A percentile compares a stretch with the other conserved stretches of the same genome.
phyloP scores from a whole-genome alignment of 768 basidiomycete species.

The Strobilomyces echinocephalus region DNA sequence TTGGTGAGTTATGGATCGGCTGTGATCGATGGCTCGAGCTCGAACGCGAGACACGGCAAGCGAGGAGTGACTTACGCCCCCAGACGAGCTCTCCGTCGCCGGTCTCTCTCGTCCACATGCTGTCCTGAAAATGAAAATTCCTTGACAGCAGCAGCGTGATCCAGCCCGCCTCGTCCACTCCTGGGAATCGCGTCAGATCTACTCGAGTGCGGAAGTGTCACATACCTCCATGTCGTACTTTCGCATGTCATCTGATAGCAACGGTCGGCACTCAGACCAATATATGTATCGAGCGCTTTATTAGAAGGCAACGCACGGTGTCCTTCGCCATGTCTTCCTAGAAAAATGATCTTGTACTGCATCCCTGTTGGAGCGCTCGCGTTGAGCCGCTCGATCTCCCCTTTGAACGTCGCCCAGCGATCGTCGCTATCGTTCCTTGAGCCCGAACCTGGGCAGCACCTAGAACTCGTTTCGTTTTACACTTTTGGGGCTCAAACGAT shows the following conservation, averaged over 20 bases:
- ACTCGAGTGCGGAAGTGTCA: too few species aligned
- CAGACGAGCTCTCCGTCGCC: conserved; percentile 64
- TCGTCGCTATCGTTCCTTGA: conserved; percentile 46
- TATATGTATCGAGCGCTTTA: not conserved
- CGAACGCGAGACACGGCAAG: not conserved
- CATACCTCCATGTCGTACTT: conserved; percentile 48
- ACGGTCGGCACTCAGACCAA: conserved; percentile 42
- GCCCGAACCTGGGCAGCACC: conserved; percentile 56
- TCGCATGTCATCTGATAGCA: conserved; percentile 59
- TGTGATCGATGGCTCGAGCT: conserved; percentile 18
- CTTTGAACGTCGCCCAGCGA: conserved; percentile 47
- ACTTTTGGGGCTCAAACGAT: not conserved
- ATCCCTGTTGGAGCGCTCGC: conserved; percentile 31
- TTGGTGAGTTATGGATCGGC: conserved; percentile 65
- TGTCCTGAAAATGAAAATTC: too few species aligned
- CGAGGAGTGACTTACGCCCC: conserved; percentile 56
- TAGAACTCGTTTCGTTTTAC: conserved; percentile 19
- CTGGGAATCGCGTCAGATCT: too few species aligned
- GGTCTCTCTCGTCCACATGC: too few species aligned
- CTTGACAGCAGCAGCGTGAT: too few species aligned
- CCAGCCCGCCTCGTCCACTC: too few species aligned
- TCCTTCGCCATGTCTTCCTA: conserved; percentile 71
- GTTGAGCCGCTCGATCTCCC: conserved; percentile 43
- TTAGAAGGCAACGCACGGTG: conserved; percentile 46
- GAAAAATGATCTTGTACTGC: conserved; percentile 58